Conservation (phyloP, 2,329 filamentous ascomycete species). For the Sporothrix pallida region DNA sequence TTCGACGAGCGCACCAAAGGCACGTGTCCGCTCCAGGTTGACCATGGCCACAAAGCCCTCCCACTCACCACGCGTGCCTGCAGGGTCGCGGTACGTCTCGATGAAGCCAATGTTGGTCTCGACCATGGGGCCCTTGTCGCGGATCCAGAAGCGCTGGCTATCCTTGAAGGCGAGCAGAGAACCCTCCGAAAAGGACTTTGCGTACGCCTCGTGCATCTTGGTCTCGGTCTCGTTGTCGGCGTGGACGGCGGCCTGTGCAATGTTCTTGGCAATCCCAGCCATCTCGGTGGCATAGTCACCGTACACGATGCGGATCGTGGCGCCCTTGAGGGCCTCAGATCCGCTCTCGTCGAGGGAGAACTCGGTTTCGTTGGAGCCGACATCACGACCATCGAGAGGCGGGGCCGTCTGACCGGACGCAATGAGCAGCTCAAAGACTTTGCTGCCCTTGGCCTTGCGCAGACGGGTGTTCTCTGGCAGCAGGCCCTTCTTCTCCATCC, state of each 20-base stretch:
- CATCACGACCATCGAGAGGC: slow-evolving; percentile 69
- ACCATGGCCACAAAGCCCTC: slow-evolving; percentile 84
- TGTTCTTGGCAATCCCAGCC: slow-evolving; percentile 68
- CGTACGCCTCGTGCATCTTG: slow-evolving; percentile 75
- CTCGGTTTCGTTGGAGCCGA: slow-evolving; percentile 64
- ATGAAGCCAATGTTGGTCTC: slow-evolving; percentile 85
- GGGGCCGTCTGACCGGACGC: slow-evolving; percentile 68
- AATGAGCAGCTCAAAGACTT: slow-evolving; percentile 73
- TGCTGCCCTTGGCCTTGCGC: slow-evolving; percentile 62
- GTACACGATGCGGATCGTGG: slow-evolving; percentile 72
- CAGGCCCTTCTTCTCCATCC: slow-evolving; percentile 71
- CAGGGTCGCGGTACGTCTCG: slow-evolving; percentile 83
- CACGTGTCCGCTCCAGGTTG: slow-evolving; percentile 86
- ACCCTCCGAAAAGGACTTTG: slow-evolving; percentile 74
- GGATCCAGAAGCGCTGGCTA: slow-evolving; percentile 80
- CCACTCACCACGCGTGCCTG: slow-evolving; percentile 81
- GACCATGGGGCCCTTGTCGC: slow-evolving; percentile 79
- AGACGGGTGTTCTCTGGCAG: slow-evolving; percentile 79
- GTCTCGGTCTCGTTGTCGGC: slow-evolving; percentile 76
- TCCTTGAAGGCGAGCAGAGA: slow-evolving; percentile 81
- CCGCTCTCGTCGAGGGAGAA: slow-evolving; percentile 66
- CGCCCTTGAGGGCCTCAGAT: slow-evolving; percentile 66
- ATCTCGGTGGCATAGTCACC: slow-evolving; percentile 77
- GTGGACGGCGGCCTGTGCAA: slow-evolving; percentile 70
- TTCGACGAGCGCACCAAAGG: slow-evolving; percentile 84